These are phyloP conservation scores for Pseudocercospora musae DNA, from an alignment of 2,329 filamentous ascomycete species.

Conservation along the genomic window DNA sequence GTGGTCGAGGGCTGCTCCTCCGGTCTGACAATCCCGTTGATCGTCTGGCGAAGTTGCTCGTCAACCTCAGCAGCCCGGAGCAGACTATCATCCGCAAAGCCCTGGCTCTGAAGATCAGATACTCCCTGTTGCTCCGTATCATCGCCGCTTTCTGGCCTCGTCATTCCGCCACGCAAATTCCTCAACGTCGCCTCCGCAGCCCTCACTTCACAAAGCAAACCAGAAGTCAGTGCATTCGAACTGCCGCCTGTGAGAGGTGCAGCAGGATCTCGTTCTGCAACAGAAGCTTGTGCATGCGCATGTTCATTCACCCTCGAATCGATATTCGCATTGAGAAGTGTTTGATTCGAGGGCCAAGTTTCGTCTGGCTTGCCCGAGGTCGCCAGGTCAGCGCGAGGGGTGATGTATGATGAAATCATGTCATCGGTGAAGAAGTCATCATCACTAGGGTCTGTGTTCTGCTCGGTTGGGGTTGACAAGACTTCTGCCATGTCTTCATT, in stretches of 20 bases:
- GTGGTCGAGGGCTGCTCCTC: no score
- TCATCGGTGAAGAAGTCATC: background rate
- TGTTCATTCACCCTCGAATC: slow-evolving; percentile 4
- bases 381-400: background rate
- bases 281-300: background rate
- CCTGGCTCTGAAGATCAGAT: background rate
- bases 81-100: background rate
- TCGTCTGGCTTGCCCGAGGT: background rate
- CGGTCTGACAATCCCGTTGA: no score
- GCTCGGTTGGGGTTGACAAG: no score
- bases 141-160: no score
- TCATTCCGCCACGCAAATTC: background rate
- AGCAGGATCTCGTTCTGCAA: background rate
- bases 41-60: no score
- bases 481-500: no score
- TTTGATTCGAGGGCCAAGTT: background rate
- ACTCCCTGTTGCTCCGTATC: background rate
- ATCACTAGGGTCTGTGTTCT: background rate
- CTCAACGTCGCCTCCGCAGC: background rate
- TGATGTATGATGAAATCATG: background rate
- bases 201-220: background rate
- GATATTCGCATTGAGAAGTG: slow-evolving; percentile 5
- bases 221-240: background rate
- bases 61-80: background rate
- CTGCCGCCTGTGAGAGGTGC: no score